Base-by-base conservation (phyloP, 768 basidiomycete genomes). In the Auricularia auricula-judae region DNA sequence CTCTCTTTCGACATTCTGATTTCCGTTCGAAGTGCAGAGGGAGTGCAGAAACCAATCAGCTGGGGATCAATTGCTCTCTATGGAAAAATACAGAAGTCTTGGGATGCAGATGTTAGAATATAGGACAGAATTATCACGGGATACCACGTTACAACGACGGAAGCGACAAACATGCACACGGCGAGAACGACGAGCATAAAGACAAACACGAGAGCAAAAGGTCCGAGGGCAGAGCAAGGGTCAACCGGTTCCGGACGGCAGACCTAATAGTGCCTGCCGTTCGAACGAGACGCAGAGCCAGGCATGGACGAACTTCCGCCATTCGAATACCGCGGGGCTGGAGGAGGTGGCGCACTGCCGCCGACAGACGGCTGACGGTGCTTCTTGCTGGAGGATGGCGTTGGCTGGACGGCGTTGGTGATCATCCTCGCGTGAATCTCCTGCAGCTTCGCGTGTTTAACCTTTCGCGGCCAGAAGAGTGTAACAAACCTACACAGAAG, bases 371-470 rank as follows among this genome's bases (percentile, higher is more conserved):
- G 47, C 18, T 16, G 47, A 10, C 47, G 47, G 21, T 51, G 47
- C 47, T 51, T 51, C 47, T 51, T 51, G 18, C 18, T 21, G 5
- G 47, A 51, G 5, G 47, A 51, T 4, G 14, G 47, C 5, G 47
- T 16, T 18, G 47, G 14, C 47, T 16, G 18, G 10, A 29, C 29
- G 29, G 21, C 47, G 36, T 91, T 91, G 82, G 88, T 88, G 66
- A 92, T 91, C 89, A 97, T 93, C 77, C 97, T 97, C 16, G 91
- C 89, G 71, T 97, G 93, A 54, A 98, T 96, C 72, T 93, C 93
- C 74, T 95, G 91, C 44, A 98, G 78, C 75, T 97, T 97, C 16
- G 84, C 86, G 12, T 93, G 92, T 73, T 89, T 93, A 68, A 98
- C 94, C 76, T 95, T 92, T 80, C 96, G 91, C 4, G 95, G 95